Evolutionary conservation across 495 filamentous ascomycete species (phyloP), one percentile per base, ranked within the genome.

Genomic region (Penicillium bialowiezense): DNA sequence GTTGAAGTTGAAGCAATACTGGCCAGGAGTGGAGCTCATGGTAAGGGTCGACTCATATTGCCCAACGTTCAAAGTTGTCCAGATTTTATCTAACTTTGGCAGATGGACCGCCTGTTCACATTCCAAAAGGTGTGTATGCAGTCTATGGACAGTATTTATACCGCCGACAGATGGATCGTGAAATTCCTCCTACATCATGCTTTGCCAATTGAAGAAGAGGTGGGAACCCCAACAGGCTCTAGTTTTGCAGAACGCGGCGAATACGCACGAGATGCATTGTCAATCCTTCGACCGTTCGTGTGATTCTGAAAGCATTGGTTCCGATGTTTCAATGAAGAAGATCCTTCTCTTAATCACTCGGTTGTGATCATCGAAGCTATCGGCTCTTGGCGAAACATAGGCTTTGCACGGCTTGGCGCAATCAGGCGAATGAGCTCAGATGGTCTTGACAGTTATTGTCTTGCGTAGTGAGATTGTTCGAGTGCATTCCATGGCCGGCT

Each of bases 141-240:
- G 21, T 59, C 63, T 0, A 55, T 51, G 28, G 51, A 50, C 8
- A 31, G 41, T n/a, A 54, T 57, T 1, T 61, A 62, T 34, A 46
- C 51, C 4, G 51, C 62, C 5, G 61, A 63, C 26, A 60, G 48
- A 35, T 64, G 61, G 64, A 64, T 60, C 35, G 52, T 64, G 23
- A 67, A 62, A 33, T 67, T 67, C 45, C 42, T 59, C 12, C 50
- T 63, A 12, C 55, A 67, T 32, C 60, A 67, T 45, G 60, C 58
- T 14, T 44, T 65, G n/a, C 59, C 55, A n/a, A 51, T 65, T 1
- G 60, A 60, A 14, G 55, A 54, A 34, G 42, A 38, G 15, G 36
- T 43, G 3, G 28, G 35, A 34, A 19, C 26, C 31, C 43, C 50
- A 2, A 14, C 41, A 24, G 43, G 47, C 14, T 41, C 40, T 15